Evolutionary conservation across 2,329 filamentous ascomycete genomes (phyloP), one percentile per base, ranked within the genome.

Genomic region (Colletotrichum musicola): DNA sequence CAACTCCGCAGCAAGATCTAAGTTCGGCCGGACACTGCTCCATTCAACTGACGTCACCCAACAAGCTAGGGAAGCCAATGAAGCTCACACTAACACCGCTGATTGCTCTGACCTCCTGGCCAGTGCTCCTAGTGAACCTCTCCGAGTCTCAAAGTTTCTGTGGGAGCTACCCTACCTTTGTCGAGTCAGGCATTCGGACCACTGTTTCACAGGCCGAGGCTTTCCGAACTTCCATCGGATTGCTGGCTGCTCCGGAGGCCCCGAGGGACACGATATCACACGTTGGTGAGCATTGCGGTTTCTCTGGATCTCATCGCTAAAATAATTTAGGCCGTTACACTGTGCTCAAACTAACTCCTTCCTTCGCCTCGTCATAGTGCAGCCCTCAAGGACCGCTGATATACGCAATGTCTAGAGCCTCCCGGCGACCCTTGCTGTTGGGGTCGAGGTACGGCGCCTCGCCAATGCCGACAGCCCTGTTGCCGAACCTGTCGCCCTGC

Each of bases 391-490:
- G 49, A 13, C 25, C 40, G 4, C 12, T 68, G 35, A 65, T 57
- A 7, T 68, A 58, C 3, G 22, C 12, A 10, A 65, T 12, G 7
- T 57, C 66, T 13, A 69, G 38, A 4, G 62, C 50, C 12, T 62
- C 62, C 7, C 69, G 47, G 16, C 69, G 62, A 3, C 83, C 83
- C 18, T 76, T 81, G 72, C 85, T 88, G 10, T 81, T 78, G 0
- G 85, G 81, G 69, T 89, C 86, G 4, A 87, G 74, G 70, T 85
- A 89, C 1, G 84, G 88, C 72, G 76, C 82, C 80, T 85, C 88
- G 13, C 84, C 88, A 6, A 89, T 81, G 7, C 83, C 85, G 7
- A 90, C 87, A 0, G 84, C 81, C 20, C 88, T 75, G 74, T 88
- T 82, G 27, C 86, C 83, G 57, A 82, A 80, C 55, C 88, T 79